phyloP scores from a whole-genome alignment of 2,329 filamentous ascomycete genomes.

The Lasiodiplodia theobromae region DNA sequence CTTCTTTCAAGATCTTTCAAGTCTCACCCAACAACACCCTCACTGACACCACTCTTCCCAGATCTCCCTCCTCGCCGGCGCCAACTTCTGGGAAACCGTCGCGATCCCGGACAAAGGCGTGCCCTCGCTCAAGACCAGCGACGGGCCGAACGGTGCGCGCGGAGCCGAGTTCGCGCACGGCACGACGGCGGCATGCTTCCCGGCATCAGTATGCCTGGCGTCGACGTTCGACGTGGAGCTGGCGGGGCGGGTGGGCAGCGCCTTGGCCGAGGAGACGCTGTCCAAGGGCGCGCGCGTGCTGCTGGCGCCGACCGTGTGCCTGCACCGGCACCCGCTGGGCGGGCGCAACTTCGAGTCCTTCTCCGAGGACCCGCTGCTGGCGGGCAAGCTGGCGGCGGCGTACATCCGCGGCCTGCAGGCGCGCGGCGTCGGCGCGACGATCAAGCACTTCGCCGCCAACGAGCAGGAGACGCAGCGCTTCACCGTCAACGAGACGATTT shows the following conservation, averaged over 20 bases:
- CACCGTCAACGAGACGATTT: conserved; percentile 68
- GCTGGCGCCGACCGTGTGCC: conserved; percentile 79
- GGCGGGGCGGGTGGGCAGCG: conserved; percentile 71
- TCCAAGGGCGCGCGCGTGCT: conserved; percentile 77
- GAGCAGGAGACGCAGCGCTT: conserved; percentile 74
- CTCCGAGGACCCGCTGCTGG: conserved; percentile 80
- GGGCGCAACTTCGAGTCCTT: conserved; percentile 88
- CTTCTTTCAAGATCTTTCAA: neutral
- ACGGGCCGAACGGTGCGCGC: conserved; percentile 74
- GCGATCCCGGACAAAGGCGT: conserved; percentile 66
- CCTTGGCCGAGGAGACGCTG: conserved; percentile 74
- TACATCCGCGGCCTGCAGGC: conserved; percentile 77
- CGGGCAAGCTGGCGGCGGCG: conserved; percentile 74
- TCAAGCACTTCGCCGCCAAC: conserved; percentile 79
- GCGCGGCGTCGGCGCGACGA: conserved; percentile 75
- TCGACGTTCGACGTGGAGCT: conserved; percentile 80
- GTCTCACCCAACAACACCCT: neutral
- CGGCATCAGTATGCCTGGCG: conserved; percentile 78
- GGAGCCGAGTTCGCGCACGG: conserved; percentile 70
- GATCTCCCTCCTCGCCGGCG: conserved; percentile 55
- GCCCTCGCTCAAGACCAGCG: conserved; percentile 69
- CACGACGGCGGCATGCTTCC: conserved; percentile 72
- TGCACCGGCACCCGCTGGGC: conserved; percentile 82
- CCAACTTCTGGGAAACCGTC: conserved; percentile 75
- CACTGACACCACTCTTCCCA: conserved; percentile 28